Percentiles rank a stretch among this genome's conserved stretches.
phyloP scores from a whole-genome alignment of 306 rosid genomes.

The Delonix regia region DNA sequence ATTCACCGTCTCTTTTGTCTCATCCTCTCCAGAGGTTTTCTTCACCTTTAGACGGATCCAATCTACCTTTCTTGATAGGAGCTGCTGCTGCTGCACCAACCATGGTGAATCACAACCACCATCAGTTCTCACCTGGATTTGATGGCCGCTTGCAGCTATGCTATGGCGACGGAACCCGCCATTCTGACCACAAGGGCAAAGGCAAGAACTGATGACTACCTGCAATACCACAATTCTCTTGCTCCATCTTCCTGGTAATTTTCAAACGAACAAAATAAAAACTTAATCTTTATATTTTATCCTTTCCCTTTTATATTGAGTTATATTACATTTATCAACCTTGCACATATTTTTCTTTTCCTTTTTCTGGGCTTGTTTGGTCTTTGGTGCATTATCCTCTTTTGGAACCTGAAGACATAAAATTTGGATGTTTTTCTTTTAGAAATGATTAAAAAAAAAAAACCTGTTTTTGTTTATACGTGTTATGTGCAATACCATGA shows the following conservation, averaged over 20 bases:
- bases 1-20: slow-evolving; percentile 75
- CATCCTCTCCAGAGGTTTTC: slow-evolving; percentile 75
- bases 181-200: slow-evolving; percentile 78
- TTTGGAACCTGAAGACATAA: slow-evolving; percentile 11
- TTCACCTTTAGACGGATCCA: slow-evolving; percentile 70
- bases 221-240: slow-evolving; percentile 23
- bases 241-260: slow-evolving; percentile 56
- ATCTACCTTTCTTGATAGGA: slow-evolving; percentile 73
- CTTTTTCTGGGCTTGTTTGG: background rate
- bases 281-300: background rate
- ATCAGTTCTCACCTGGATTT: slow-evolving; percentile 68
- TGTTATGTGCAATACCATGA: slow-evolving; percentile 46
- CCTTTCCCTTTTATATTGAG: background rate
- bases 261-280: background rate
- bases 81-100: slow-evolving; percentile 54
- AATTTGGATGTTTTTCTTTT: slow-evolving; percentile 1
- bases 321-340: background rate
- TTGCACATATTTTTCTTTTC: background rate
- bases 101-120: slow-evolving; percentile 67
- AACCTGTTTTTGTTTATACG: slow-evolving; percentile 32
- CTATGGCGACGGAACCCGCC: slow-evolving; percentile 66
- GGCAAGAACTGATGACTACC: slow-evolving; percentile 66
- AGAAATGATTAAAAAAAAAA: background rate
- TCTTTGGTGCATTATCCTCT: background rate
- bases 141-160: slow-evolving; percentile 72